Evolutionary conservation across 805 yeast genomes (phyloP).

Genomic region (Candida ascalaphidarum): DNA sequence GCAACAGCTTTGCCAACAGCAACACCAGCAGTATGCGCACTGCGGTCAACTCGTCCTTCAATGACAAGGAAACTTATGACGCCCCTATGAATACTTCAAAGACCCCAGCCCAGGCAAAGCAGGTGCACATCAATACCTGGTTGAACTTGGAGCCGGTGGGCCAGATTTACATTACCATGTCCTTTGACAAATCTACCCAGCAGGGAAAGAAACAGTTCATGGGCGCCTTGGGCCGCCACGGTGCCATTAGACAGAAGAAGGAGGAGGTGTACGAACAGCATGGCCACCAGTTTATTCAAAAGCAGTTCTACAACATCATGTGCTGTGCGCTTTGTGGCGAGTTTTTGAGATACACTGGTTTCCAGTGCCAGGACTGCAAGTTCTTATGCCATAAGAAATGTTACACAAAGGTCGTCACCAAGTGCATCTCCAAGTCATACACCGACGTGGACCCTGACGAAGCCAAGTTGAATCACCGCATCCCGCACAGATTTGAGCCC

Average conservation of each 20-base stretch:
- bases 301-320: conserved; percentile 93
- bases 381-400: conserved; percentile 77
- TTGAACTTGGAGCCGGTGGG: conserved; percentile 92
- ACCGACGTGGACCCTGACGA: conserved; percentile 65
- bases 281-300: conserved; percentile 95
- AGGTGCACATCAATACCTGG: conserved; percentile 37
- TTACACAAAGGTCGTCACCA: conserved; percentile 71
- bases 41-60: too few species aligned
- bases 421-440: conserved; percentile 72
- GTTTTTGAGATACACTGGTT: conserved; percentile 80
- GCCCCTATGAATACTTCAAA: too few species aligned
- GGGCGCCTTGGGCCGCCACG: conserved; percentile 70
- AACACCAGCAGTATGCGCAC: too few species aligned
- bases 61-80: too few species aligned
- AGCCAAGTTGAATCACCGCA: conserved; percentile 83
- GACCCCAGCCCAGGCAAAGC: too few species aligned
- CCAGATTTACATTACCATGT: conserved; percentile 67
- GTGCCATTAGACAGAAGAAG: conserved; percentile 93
- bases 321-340: conserved; percentile 97
- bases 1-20: not conserved
- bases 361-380: conserved; percentile 78
- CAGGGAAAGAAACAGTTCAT: conserved; percentile 28
- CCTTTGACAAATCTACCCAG: conserved; percentile 59
- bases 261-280: conserved; percentile 88
- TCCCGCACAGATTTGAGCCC: conserved; percentile 95